Percentiles rank a stretch among this genome's conserved stretches.
phyloP scores from a whole-genome alignment of 768 basidiomycete genomes.

The Ramaria sp. region DNA sequence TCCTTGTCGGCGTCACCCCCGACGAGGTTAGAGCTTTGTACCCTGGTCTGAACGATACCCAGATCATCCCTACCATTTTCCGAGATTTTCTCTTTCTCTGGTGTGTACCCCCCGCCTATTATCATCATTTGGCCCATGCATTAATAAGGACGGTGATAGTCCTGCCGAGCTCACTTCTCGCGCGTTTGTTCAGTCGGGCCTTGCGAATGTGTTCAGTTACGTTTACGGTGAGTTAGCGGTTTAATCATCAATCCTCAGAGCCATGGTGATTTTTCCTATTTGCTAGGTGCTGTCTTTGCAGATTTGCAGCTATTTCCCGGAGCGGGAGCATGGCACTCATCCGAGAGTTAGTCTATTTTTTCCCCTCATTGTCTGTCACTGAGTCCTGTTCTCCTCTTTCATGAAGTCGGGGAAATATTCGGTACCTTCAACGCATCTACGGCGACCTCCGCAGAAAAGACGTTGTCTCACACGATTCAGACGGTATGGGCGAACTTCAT shows the following conservation, averaged over 20 bases:
- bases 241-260: background rate
- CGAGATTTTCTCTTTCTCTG: conserved; percentile 14
- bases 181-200: conserved; percentile 12
- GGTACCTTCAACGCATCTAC: conserved; percentile 19
- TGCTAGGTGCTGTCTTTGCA: conserved; percentile 10
- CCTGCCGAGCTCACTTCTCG: conserved; percentile 12
- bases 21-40: conserved; percentile 13
- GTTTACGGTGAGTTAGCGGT: conserved; percentile 11
- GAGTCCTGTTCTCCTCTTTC: background rate
- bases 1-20: conserved; percentile 8
- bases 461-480: conserved; percentile 17
- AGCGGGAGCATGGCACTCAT: conserved; percentile 17
- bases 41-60: conserved; percentile 14
- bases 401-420: conserved; percentile 17
- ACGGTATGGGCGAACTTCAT: conserved; percentile 14
- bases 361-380: background rate
- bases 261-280: background rate
- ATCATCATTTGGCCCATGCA: background rate
- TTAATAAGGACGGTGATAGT: conserved; percentile 1
- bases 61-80: conserved; percentile 12
- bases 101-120: background rate
- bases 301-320: conserved; percentile 17
- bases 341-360: conserved; percentile 13
- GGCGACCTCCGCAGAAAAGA: conserved; percentile 15
- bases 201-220: conserved; percentile 14